Base-by-base conservation (phyloP, 805 yeast genomes). In the Saccharomycopsis sp. region DNA sequence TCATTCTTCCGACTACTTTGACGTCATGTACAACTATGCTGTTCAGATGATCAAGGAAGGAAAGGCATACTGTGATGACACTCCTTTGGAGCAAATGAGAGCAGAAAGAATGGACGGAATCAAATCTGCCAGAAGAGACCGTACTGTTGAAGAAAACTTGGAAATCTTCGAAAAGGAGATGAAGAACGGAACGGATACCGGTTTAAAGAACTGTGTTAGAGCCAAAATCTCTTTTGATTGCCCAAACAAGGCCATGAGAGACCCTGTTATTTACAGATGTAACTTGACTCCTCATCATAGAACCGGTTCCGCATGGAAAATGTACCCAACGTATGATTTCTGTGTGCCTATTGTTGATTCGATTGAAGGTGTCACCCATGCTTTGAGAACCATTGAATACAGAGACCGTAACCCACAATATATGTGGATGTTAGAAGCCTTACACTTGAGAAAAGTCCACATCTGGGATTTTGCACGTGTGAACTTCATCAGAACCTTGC, bases 91-190 rank as follows among this genome's bases (percentile, higher is more conserved):
- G 69, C 80, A 82, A 72, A 94, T 94, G 99, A 88, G 99, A 78
- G 96, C 92, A 70, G 96, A 94, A 80, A 89, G 99, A 82, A 90
- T 89, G 89, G 97, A 90, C 64, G 99, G 99, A 73, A 85, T 90
- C 66, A 86, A 96, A 58, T 88, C 96, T 55, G 85, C 81, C 54
- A 87, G 97, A 78, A 87, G 99, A 78, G 94, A 91, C 67, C 85
- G 97, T 74, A 68, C 93, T 20, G 87, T 93, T 55, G 97, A 93
- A 73, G 99, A 94, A 77, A 92, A 89, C 77, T 78, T 94, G 73
- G 77, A 77, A 64, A 80, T 93, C 60, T 94, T 94, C 77, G 85
- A 86, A 54, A 84, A 88, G 71, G 97, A 89, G 67, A 94, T 94
- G 99, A 86, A 85, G 72, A 82, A 87, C 63, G 99, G 94, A 68